Base-by-base conservation (phyloP, 2,329 filamentous ascomycete species). In the Dactylonectria macrodidyma region DNA sequence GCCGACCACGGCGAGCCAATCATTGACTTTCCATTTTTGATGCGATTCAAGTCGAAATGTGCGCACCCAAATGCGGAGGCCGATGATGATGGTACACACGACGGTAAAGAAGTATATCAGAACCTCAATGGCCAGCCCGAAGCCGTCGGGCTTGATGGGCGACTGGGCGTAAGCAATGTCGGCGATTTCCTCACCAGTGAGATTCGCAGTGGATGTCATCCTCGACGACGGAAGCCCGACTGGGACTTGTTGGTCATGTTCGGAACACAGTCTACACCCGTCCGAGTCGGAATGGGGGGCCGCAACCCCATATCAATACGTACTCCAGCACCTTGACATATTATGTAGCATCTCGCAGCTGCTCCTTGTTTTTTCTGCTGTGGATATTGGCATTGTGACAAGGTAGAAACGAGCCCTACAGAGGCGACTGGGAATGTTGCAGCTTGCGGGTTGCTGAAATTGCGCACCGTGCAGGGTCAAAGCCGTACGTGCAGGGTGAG, bases 11-110 rank as follows among this genome's bases (percentile, higher is more conserved):
- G 68, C 68, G 14, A 71, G 33, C 8, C 58, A 70, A 19, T 71
- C 69, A 10, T 71, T 68, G 5, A 71, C n/a, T 8, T 58, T 68
- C 67, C 68, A 71, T 26, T 48, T 54, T 7, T 59, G 44, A 14
- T 46, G 46, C 0, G 63, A 51, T 1, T 62, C 47, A 1, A 62
- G n/a, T 6, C 34, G 56, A 33, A 59, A 68, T 2, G 56, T 61
- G 7, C 62, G 52, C 3, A 71, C 51, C 9, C 64, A 70, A 1
- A 66, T 44, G 0, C 69, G 41, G 3, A 62, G 60, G 19, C 51
- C 33, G 10, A 62, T 10, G 16, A 62, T 62, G 51, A 62, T 36
- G 5, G 50, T 56, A 16, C 65, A 67, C n/a, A 67, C 10, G 12
- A 60, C 19, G 3, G 65, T 67, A 9, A 67, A 51, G 50, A 65